These are phyloP conservation scores for Ganoderma multipileum DNA, from an alignment of 1,284 basidiomycete genomes.

Conservation along the genomic window DNA sequence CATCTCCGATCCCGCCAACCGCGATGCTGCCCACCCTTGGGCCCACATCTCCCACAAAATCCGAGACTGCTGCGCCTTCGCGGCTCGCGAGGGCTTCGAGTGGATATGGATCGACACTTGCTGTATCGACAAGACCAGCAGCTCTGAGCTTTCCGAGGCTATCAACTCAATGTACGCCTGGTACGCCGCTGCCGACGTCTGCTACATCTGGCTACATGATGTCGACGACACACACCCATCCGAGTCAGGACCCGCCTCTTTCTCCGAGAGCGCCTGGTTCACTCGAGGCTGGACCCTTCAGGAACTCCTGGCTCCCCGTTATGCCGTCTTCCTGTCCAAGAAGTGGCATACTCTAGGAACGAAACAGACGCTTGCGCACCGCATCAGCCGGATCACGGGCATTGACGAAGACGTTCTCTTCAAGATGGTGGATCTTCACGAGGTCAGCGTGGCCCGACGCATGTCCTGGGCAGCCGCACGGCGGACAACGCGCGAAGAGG, in stretches of 20 bases:
- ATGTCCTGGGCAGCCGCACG: constrained; percentile 23
- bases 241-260: constrained; percentile 6
- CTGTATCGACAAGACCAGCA: constrained; percentile 24
- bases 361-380: constrained; percentile 7
- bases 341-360: constrained; percentile 14
- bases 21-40: background rate
- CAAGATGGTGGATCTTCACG: background rate
- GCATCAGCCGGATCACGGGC: constrained; percentile 12
- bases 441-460: constrained; percentile 17
- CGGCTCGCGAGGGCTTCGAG: background rate
- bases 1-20: background rate
- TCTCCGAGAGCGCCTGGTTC: constrained; percentile 16
- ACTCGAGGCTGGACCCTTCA: constrained; percentile 10
- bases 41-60: constrained; percentile 8
- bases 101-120: constrained; percentile 24
- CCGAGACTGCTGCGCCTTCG: background rate
- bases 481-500: constrained; percentile 6
- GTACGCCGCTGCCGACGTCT: constrained; percentile 13
- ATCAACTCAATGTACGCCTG: constrained; percentile 26
- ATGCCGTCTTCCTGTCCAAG: constrained; percentile 13
- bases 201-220: constrained; percentile 16
- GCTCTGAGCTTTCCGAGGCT: constrained; percentile 20
- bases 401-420: constrained; percentile 13
- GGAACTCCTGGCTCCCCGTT: constrained; percentile 17
- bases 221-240: constrained; percentile 9